These are phyloP conservation scores for Emergomyces orientalis DNA, from an alignment of 2,329 filamentous ascomycete species.

Conservation along the genomic window DNA sequence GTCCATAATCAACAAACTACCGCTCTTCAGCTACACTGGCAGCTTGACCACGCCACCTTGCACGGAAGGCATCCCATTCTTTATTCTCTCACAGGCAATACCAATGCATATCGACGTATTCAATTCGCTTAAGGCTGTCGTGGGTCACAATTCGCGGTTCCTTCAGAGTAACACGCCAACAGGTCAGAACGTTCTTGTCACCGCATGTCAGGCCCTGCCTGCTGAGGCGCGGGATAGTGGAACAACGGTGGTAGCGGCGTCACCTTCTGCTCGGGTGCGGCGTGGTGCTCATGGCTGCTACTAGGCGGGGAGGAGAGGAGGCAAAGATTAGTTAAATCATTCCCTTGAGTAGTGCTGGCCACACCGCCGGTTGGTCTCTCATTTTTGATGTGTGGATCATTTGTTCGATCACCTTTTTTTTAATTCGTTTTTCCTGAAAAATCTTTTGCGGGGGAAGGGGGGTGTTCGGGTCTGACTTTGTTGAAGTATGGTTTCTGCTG, in stretches of 20 bases:
- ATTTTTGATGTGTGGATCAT: no score
- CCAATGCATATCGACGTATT: conserved; percentile 40
- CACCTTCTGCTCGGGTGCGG: neutral
- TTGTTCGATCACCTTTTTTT: no score
- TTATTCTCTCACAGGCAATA: conserved; percentile 41
- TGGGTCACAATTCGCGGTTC: conserved; percentile 20
- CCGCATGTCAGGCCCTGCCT: neutral
- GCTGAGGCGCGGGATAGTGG: neutral
- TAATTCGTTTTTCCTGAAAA: no score
- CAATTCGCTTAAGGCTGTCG: conserved; percentile 42
- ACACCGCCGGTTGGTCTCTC: no score
- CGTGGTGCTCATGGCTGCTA: neutral
- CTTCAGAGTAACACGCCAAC: conserved; percentile 7
- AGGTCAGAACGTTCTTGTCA: neutral
- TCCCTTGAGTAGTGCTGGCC: no score
- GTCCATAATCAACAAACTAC: conserved; percentile 29
- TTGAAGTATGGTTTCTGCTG: no score
- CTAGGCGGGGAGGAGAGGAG: neutral
- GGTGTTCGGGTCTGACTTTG: no score
- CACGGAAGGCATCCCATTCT: conserved; percentile 47
- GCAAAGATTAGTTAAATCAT: no score
- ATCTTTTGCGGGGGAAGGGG: no score
- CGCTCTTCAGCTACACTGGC: conserved; percentile 46
- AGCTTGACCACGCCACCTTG: conserved; percentile 57
- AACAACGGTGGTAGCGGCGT: neutral